Base-by-base conservation (phyloP, 176 grass and related monocot species). In the Oryza glumipatula region DNA sequence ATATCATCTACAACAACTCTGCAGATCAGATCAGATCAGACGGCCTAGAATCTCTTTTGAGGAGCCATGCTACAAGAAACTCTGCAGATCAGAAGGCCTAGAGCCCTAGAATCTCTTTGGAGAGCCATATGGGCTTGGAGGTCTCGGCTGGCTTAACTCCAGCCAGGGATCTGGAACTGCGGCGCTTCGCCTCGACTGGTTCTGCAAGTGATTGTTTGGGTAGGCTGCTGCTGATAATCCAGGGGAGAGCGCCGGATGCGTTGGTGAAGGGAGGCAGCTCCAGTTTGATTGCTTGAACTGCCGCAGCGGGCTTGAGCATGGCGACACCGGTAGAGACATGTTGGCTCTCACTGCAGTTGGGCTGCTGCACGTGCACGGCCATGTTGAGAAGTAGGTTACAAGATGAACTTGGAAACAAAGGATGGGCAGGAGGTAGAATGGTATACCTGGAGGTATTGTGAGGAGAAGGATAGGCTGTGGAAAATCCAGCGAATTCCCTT, bases 261-360 rank as follows among this genome's bases (percentile, higher is more conserved):
- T 87, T 21, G 96, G 96, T 36, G 93, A 98, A 81, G 91, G 93
- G 76, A 92, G 68, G 83, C 89, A 89, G 77, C 94, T 95, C 87
- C 86, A 78, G 49, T 94, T 95, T 10, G 91, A 78, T 70, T 90
- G 91, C 72, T 84, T 94, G 24, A 88, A 90, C 78, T 95, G 93
- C 74, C 89, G 76, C 32, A 89, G 15, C 5, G 96, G 96, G 83
- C 96, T 94, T 39, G 96, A 94, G 67, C 91, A 89, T 35, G 96
- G 96, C 2, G 96, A 95, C 46, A 98, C 91, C 0, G 96, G 96
- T 67, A 92, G 60, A 71, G 93, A 98, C 88, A 61, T 41, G 54
- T 39, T 77, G 9, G 74, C 61, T 61, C 74, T 63, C 21, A 21
- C 51, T 10, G 51, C 74, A 61, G 58, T 61, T 61, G 17, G 74